These are phyloP conservation scores for Cystoderma amianthinum DNA, from an alignment of 768 basidiomycete genomes.

Conservation along the genomic window DNA sequence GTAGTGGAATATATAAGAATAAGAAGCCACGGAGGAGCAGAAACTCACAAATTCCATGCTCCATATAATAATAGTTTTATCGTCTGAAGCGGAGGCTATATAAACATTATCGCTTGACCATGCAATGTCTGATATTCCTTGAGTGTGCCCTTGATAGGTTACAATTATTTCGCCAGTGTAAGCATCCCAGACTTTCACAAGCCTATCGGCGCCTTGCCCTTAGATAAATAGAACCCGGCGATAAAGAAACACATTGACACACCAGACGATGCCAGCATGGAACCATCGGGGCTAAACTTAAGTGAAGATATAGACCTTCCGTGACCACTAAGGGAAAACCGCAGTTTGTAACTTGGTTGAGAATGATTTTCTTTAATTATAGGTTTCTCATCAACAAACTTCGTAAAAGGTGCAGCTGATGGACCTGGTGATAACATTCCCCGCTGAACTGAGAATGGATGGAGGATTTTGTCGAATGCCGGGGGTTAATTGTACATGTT, in stretches of 20 bases:
- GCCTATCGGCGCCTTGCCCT: conserved; percentile 75
- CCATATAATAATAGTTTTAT: conserved; percentile 86
- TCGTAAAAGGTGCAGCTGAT: no score
- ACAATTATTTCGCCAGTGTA: conserved; percentile 66
- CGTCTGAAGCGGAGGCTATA: conserved; percentile 91
- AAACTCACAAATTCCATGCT: conserved; percentile 53
- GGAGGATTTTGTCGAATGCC: no score
- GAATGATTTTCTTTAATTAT: neutral
- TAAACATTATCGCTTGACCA: conserved; percentile 82
- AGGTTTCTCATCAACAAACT: neutral
- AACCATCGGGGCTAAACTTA: conserved; percentile 86
- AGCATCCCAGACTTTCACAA: conserved; percentile 76
- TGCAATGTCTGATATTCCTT: conserved; percentile 86
- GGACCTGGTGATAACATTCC: no score
- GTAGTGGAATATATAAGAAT: no score
- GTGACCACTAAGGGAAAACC: conserved; percentile 75
- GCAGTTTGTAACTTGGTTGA: conserved; percentile 51
- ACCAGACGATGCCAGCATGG: conserved; percentile 81
- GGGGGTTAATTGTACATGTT: no score
- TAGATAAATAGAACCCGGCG: conserved; percentile 12
- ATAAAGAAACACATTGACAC: conserved; percentile 18
- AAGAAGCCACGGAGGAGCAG: no score
- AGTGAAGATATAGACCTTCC: conserved; percentile 74
- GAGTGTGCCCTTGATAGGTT: conserved; percentile 66
- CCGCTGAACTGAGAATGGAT: no score